A percentile compares a stretch with the other conserved stretches of the same genome.
phyloP scores from a whole-genome alignment of 129 eudicot species.

The Arctium minus region DNA sequence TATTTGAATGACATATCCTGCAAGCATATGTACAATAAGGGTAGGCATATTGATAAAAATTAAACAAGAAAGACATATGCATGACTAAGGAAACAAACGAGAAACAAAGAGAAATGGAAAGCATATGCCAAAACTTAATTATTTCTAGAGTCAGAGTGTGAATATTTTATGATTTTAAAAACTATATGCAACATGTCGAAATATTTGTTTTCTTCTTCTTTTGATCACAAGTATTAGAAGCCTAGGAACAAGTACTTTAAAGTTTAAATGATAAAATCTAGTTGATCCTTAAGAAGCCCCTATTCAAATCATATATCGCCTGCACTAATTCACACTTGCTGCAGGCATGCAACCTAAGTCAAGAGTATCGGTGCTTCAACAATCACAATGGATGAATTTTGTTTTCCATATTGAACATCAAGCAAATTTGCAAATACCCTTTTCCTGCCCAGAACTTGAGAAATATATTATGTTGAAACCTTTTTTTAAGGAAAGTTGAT shows the following conservation, averaged over 20 bases:
- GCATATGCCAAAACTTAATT: neutral
- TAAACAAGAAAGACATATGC: neutral
- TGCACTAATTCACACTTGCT: neutral
- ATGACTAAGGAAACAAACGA: neutral
- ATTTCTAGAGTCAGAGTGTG: neutral
- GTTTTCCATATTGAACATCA: neutral
- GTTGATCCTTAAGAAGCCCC: neutral
- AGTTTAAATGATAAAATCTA: neutral
- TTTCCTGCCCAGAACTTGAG: neutral
- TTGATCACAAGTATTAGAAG: neutral
- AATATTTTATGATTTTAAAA: neutral
- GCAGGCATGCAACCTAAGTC: neutral
- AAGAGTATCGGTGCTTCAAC: neutral
- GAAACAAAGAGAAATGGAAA: neutral
- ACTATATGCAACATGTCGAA: neutral
- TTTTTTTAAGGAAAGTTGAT: neutral
- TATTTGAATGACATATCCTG: neutral
- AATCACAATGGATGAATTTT: neutral
- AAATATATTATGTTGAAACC: neutral
- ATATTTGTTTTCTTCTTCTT: neutral
- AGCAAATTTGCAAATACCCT: neutral
- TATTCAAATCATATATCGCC: neutral
- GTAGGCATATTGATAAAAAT: neutral
- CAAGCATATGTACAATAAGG: neutral
- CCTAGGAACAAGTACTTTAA: neutral